Base-by-base conservation (phyloP, 2,329 filamentous ascomycete genomes). In the Zymoseptoria pseudotritici region DNA sequence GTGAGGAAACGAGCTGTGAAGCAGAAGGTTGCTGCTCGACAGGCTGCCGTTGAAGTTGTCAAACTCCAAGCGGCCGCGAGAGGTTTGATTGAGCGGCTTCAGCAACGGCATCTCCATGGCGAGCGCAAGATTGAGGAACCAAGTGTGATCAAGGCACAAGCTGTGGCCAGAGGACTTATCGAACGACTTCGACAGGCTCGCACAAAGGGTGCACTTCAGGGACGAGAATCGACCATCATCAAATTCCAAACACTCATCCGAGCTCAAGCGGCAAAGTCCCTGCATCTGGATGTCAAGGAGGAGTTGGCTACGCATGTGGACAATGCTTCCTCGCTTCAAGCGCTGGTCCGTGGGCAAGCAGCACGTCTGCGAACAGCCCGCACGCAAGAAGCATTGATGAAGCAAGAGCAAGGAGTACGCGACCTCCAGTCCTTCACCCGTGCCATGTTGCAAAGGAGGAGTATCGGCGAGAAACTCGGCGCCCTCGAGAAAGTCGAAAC, bases 181-280 rank as follows among this genome's bases (percentile, higher is more conserved):
- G 63, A 76, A 42, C 73, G 79, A 58, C 57, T 72, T 10, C 66
- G 63, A 29, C 66, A 71, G 55, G 68, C 69, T n/a, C 64, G 67
- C 42, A 67, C 61, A 1, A 63, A 65, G 50, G 70, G 67, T 19
- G 70, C 70, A 10, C 65, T 73, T 1, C 69, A 71, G 56, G 68
- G 67, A 8, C 64, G 68, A 22, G 76, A 78, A 58, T 69, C 72
- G 24, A 61, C 71, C n/a, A 70, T 79, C 62, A 78, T 78, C 56
- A 75, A 78, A 57, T 74, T 91, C 60, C 89, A 92, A 76, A 84
- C 87, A 67, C 82, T 83, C 61, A 80, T 83, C 42, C 82, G 88
- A 73, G 89, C 85, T 57, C 77, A 83, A 75, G 75, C 85, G 70
- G 81, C 78, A 60, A 82, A 85, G 73, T 61, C 63, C 2, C 52